Evolutionary conservation across 2,329 filamentous ascomycete genomes (phyloP).

Genomic region (Neonectria magnoliae): DNA sequence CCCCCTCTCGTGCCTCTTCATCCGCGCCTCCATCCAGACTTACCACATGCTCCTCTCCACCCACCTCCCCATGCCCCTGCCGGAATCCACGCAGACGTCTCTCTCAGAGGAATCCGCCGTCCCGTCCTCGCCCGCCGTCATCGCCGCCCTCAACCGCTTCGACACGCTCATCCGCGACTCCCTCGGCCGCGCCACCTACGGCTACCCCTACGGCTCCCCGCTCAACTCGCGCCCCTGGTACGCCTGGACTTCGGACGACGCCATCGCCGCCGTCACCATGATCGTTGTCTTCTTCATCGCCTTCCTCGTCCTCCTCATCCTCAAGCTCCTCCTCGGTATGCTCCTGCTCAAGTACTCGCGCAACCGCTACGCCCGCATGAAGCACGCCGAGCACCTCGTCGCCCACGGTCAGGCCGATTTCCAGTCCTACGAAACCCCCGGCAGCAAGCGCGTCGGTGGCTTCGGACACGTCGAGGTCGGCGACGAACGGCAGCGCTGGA

Average conservation of each 20-base stretch:
- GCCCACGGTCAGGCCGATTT: slow-evolving; percentile 58
- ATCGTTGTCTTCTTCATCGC: slow-evolving; percentile 84
- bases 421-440: slow-evolving; percentile 73
- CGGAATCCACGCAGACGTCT: slow-evolving; percentile 72
- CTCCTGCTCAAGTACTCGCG: slow-evolving; percentile 81
- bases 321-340: slow-evolving; percentile 92
- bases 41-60: slow-evolving; percentile 98
- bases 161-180: slow-evolving; percentile 80
- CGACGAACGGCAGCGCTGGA: slow-evolving; percentile 85
- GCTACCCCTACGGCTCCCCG: slow-evolving; percentile 57
- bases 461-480: slow-evolving; percentile 89
- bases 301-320: slow-evolving; percentile 84
- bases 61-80: slow-evolving; percentile 78
- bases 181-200: slow-evolving; percentile 78
- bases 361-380: slow-evolving; percentile 83
- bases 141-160: slow-evolving; percentile 80
- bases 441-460: slow-evolving; percentile 76
- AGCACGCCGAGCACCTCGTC: slow-evolving; percentile 68
- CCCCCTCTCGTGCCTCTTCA: slow-evolving; percentile 92
- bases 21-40: slow-evolving; percentile 92
- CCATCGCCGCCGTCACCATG: slow-evolving; percentile 83
- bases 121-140: slow-evolving; percentile 76
- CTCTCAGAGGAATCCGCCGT: slow-evolving; percentile 70
- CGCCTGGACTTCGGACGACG: slow-evolving; percentile 74
- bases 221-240: slow-evolving; percentile 57